Evolutionary conservation across 2,329 filamentous ascomycete species (phyloP).

Genomic region (Calonectria leucothoes): DNA sequence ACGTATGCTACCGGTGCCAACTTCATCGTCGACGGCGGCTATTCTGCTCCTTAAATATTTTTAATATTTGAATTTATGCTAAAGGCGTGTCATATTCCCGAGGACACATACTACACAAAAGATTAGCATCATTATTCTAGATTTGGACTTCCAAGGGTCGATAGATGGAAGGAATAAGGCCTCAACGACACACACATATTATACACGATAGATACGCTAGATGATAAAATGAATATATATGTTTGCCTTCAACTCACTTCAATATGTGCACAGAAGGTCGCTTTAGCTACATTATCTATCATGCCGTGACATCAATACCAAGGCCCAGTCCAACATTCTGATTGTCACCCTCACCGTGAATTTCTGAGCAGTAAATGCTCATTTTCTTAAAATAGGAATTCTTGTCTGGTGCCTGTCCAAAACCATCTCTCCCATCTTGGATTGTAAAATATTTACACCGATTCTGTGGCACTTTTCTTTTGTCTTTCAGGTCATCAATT

Average conservation of each 20-base stretch:
- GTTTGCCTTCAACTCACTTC: too few species aligned
- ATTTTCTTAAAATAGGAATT: background rate
- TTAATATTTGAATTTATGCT: background rate
- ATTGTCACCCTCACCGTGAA: too few species aligned
- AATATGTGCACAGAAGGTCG: background rate
- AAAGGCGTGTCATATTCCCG: background rate
- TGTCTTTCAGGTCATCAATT: background rate
- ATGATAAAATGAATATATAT: background rate
- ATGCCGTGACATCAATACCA: too few species aligned
- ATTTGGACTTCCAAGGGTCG: background rate
- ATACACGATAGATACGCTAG: background rate
- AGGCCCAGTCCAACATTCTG: too few species aligned
- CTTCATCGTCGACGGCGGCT: conserved; percentile 46
- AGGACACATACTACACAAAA: background rate
- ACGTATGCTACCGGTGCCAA: conserved; percentile 48
- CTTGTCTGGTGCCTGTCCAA: background rate
- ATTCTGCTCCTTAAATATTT: conserved; percentile 38
- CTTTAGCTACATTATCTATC: too few species aligned
- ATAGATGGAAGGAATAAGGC: background rate
- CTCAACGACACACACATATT: background rate
- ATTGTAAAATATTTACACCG: background rate
- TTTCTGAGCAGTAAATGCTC: too few species aligned
- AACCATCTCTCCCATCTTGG: background rate
- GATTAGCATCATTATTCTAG: background rate
- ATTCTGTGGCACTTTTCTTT: background rate